Percentiles rank a stretch among this genome's conserved stretches.
Evolutionary conservation across 75 land plant genomes (phyloP).

Genomic region (Picea sitchensis): DNA sequence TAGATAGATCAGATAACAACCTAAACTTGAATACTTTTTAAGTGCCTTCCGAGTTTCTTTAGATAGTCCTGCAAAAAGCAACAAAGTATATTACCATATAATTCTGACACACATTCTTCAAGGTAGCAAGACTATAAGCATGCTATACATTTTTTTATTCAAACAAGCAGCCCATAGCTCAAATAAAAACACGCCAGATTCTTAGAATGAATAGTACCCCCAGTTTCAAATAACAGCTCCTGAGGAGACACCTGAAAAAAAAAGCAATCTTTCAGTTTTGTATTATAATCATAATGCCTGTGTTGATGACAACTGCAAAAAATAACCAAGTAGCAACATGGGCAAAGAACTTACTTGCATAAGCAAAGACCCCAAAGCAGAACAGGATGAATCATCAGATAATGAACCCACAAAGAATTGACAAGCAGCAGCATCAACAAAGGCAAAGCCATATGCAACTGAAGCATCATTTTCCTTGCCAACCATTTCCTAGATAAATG

Average conservation of each 20-base stretch:
- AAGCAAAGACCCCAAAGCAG: slow-evolving; percentile 74
- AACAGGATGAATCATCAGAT: slow-evolving; percentile 71
- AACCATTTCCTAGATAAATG: background rate
- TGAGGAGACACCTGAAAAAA: slow-evolving; percentile 74
- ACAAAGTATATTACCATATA: background rate
- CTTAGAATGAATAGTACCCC: slow-evolving; percentile 42
- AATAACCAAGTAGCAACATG: background rate
- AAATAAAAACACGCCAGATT: background rate
- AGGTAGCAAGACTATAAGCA: background rate
- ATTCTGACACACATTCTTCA: background rate
- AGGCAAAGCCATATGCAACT: slow-evolving; percentile 80
- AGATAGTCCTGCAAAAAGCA: slow-evolving; percentile 61
- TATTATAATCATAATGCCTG: background rate
- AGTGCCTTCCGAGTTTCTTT: slow-evolving; percentile 69
- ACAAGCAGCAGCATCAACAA: slow-evolving; percentile 92
- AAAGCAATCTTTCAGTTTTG: background rate
- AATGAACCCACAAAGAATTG: slow-evolving; percentile 83
- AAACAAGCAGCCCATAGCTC: slow-evolving; percentile 6
- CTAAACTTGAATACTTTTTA: slow-evolving; percentile 45
- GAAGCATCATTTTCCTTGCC: slow-evolving; percentile 23
- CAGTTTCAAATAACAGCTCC: slow-evolving; percentile 74
- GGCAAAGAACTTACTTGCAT: slow-evolving; percentile 60
- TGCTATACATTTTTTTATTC: background rate
- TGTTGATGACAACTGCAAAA: slow-evolving; percentile 1
- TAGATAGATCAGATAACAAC: slow-evolving; percentile 19